These are phyloP conservation scores for Komagataella pseudopastoris DNA, from an alignment of 805 yeast genomes.

Conservation along the genomic window DNA sequence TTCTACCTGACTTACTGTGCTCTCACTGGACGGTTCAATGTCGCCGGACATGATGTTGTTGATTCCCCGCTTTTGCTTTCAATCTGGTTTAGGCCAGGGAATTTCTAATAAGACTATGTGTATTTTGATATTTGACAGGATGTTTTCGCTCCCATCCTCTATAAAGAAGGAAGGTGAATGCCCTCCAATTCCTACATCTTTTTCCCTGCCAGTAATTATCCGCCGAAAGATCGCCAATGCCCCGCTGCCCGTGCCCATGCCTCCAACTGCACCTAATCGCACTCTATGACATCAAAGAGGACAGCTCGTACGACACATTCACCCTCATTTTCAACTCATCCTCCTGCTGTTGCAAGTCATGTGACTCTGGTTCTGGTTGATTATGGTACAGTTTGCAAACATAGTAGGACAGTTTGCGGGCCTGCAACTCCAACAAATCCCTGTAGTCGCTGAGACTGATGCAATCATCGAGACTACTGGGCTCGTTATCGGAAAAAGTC, in stretches of 20 bases:
- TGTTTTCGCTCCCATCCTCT: neutral
- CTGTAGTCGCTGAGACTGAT: constrained; percentile 21
- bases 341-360: neutral
- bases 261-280: neutral
- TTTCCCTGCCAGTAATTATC: neutral
- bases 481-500: constrained; percentile 17
- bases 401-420: constrained; percentile 34
- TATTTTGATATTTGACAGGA: neutral
- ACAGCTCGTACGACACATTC: neutral
- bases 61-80: neutral
- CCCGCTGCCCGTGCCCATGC: neutral
- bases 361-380: neutral
- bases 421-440: constrained; percentile 40
- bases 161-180: too few species aligned
- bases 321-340: neutral
- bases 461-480: constrained; percentile 7
- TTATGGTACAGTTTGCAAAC: constrained; percentile 22
- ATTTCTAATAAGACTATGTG: neutral
- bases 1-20: constrained; percentile 4
- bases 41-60: neutral
- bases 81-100: neutral
- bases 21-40: neutral
- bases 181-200: neutral
- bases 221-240: neutral
- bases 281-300: neutral